Percentiles rank a stretch among this genome's conserved stretches.
Evolutionary conservation across 176 grass and related monocot genomes (phyloP).

Genomic region (Poa annua): DNA sequence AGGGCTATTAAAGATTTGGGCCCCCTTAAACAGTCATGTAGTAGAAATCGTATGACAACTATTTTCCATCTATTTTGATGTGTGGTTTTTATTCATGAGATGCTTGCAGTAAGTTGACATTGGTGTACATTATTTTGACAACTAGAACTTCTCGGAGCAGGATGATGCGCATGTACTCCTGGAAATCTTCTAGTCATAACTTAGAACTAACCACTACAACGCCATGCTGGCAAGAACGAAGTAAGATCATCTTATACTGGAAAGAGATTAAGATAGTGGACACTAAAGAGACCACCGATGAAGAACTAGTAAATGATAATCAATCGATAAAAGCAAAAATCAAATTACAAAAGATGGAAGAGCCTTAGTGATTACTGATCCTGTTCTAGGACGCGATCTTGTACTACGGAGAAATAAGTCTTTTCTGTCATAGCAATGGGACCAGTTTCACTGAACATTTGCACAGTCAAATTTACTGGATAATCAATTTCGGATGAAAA

Average conservation of each 20-base stretch:
- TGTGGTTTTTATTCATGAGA: background rate
- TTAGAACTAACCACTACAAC: background rate
- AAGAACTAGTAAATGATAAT: background rate
- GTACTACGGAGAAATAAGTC: background rate
- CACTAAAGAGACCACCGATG: background rate
- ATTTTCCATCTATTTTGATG: constrained; percentile 4
- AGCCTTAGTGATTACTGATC: background rate
- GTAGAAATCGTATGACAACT: background rate
- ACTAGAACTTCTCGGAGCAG: constrained; percentile 10
- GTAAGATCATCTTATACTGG: background rate
- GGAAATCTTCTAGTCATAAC: constrained; percentile 9
- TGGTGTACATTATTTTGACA: constrained; percentile 11
- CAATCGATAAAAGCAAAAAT: background rate
- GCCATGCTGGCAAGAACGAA: background rate
- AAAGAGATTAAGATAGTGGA: constrained; percentile 10
- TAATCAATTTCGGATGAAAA: constrained; percentile 27
- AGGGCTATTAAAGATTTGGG: background rate
- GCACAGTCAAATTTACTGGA: background rate
- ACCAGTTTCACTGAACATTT: constrained; percentile 25
- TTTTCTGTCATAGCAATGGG: background rate
- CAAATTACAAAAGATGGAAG: constrained; percentile 12
- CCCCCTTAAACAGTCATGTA: constrained; percentile 6
- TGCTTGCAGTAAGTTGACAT: constrained; percentile 22
- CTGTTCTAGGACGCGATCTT: background rate
- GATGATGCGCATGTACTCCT: background rate